phyloP scores from a whole-genome alignment of 306 rosid genomes.

The Prunus mira region DNA sequence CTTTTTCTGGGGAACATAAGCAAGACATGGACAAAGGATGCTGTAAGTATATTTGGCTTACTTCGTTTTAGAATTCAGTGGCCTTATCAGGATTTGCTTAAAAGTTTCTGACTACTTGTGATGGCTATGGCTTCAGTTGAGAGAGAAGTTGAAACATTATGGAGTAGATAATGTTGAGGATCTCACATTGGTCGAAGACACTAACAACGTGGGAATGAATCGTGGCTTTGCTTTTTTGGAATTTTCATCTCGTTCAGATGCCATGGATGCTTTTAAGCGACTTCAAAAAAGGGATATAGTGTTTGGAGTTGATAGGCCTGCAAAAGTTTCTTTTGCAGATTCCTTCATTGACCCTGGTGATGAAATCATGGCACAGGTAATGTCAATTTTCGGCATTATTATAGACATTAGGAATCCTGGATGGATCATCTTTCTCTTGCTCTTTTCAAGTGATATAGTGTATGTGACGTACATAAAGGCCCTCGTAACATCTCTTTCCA shows the following conservation, averaged over 20 bases:
- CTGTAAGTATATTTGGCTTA: slow-evolving; percentile 68
- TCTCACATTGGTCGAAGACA: slow-evolving; percentile 84
- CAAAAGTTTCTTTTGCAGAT: slow-evolving; percentile 97
- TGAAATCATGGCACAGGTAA: slow-evolving; percentile 98
- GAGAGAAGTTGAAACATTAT: slow-evolving; percentile 88
- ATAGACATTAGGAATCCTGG: slow-evolving; percentile 7
- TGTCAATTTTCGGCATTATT: slow-evolving; percentile 23
- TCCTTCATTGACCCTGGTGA: slow-evolving; percentile 96
- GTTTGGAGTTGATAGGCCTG: slow-evolving; percentile 98
- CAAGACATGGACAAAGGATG: slow-evolving; percentile 94
- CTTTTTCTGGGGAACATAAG: slow-evolving; percentile 94
- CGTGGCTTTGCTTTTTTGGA: slow-evolving; percentile 97
- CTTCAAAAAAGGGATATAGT: slow-evolving; percentile 90
- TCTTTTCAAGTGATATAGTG: slow-evolving; percentile 4
- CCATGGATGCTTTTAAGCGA: slow-evolving; percentile 96
- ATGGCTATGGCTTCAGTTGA: slow-evolving; percentile 62
- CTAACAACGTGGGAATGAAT: slow-evolving; percentile 82
- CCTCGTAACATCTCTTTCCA: not conserved
- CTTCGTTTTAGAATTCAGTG: not conserved
- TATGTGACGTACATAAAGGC: slow-evolving; percentile 7
- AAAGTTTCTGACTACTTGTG: slow-evolving; percentile 30
- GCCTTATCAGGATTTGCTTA: slow-evolving; percentile 25
- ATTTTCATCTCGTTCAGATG: slow-evolving; percentile 90
- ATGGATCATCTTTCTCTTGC: not conserved
- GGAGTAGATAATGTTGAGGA: slow-evolving; percentile 94